A percentile compares a stretch with the other conserved stretches of the same genome.
phyloP scores from a whole-genome alignment of 257 asterid genomes.

The Apocynum venetum region DNA sequence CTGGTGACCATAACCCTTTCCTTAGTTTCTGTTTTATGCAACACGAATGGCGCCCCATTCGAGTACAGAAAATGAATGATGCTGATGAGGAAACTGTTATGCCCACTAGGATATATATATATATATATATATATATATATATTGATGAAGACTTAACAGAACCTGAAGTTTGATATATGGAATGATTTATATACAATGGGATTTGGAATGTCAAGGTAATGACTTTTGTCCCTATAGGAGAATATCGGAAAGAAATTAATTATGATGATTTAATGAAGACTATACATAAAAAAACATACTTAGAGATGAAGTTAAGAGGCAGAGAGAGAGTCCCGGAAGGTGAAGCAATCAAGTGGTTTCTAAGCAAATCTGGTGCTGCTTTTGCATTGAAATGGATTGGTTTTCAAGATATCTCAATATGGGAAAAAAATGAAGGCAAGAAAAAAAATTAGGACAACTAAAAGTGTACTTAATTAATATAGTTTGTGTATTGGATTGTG shows the following conservation, averaged over 20 bases:
- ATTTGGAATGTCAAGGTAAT: neutral
- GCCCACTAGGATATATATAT: neutral
- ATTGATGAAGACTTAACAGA: conserved; percentile 16
- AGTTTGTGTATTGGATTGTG: neutral
- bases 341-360: conserved; percentile 52
- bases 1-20: conserved; percentile 95
- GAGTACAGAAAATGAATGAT: neutral
- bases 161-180: neutral
- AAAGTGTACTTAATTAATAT: too few relatives aligned
- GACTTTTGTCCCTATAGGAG: neutral
- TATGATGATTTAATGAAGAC: conserved; percentile 29
- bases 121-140: too few relatives aligned
- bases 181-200: conserved; percentile 7
- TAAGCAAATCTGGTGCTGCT: conserved; percentile 59
- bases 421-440: conserved; percentile 11
- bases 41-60: conserved; percentile 67
- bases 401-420: conserved; percentile 36
- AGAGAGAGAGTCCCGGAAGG: conserved; percentile 21
- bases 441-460: conserved; percentile 4
- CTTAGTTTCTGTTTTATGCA: conserved; percentile 66
- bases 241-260: conserved; percentile 9
- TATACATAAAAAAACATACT: conserved; percentile 33
- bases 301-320: conserved; percentile 39
- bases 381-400: conserved; percentile 46
- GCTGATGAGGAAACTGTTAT: neutral